Evolutionary conservation across 768 basidiomycete species (phyloP), one percentile per base, ranked within the genome.

Genomic region (Obba rivulosa): DNA sequence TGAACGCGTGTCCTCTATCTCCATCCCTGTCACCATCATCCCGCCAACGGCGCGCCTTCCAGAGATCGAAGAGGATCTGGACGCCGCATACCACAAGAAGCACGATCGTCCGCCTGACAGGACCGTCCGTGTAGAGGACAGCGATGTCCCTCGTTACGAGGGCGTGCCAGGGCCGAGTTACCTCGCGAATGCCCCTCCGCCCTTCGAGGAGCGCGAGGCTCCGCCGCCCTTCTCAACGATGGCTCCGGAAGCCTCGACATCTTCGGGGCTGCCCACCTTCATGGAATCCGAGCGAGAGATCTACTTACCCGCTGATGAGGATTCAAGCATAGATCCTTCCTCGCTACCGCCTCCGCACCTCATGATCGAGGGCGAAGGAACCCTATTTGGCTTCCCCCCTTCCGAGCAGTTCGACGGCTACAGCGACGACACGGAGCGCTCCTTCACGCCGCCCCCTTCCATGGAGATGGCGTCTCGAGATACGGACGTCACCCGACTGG

Each of bases 331-430:
- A 24, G 56, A 57, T 28, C 63, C 69, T 42, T 69, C 64, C 28
- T 66, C 60, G 40, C 60, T 54, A 13, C 66, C 64, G 2, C 50
- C 58, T 34, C 46, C 57, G 55, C 65, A 62, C 16, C 64, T 67
- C 23, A 50, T 60, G 24, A 78, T 89, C 44, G 66, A 71, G 13
- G 90, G 90, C 18, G 90, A 92, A 71, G 90, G 90, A n/a, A 59
- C 69, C 5, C 62, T 80, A 11, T 92, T 89, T 66, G 90, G 90
- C 0, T 92, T 92, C 60, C 57, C 67, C 18, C 65, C 80, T 20
- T 72, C 75, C 9, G 77, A 87, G 43, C 88, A 91, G 53, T 92
- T 91, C 57, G 88, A 91, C 58, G 90, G 90, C 8, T 83, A 90
- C 61, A 73, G 79, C 1, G 82, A 86, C 52, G 80, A 84, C 28